These are phyloP conservation scores for Fusarium annulatum DNA, from an alignment of 2,329 filamentous ascomycete species.

Conservation along the genomic window DNA sequence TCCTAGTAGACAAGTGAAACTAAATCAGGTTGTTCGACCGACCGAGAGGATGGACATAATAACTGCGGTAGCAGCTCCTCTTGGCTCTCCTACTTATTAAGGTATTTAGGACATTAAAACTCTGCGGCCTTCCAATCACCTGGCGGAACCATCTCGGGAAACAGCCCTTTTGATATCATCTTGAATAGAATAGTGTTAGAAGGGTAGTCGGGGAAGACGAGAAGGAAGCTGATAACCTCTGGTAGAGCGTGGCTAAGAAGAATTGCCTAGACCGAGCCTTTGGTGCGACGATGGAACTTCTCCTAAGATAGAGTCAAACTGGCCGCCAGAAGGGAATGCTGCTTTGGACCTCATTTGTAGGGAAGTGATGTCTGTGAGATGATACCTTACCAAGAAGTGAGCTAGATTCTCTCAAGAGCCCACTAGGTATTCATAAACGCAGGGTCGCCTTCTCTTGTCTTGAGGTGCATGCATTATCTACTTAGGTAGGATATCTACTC, in stretches of 20 bases:
- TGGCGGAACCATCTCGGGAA: not conserved
- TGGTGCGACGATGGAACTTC: not conserved
- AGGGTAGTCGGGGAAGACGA: not conserved
- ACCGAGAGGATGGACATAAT: not conserved
- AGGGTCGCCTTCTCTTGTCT: not conserved
- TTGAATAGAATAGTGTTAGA: not conserved
- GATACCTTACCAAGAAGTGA: not conserved
- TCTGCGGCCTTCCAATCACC: not conserved
- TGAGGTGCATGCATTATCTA: too few relatives aligned
- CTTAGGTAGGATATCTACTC: too few relatives aligned
- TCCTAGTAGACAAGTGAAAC: not conserved
- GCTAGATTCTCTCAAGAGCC: not conserved
- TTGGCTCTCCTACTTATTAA: not conserved
- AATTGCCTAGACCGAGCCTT: not conserved
- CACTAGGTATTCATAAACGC: not conserved
- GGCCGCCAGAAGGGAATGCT: not conserved
- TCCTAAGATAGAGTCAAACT: not conserved
- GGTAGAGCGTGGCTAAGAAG: not conserved
- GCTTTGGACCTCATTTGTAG: not conserved
- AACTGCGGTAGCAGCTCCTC: not conserved
- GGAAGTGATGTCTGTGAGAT: not conserved
- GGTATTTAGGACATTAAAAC: not conserved
- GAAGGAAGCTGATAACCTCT: not conserved
- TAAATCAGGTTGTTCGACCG: not conserved
- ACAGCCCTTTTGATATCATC: not conserved